Percentiles rank a stretch among this genome's conserved stretches.
Evolutionary conservation across 1,284 basidiomycete species (phyloP).

Genomic region (Puccinia triticina): DNA sequence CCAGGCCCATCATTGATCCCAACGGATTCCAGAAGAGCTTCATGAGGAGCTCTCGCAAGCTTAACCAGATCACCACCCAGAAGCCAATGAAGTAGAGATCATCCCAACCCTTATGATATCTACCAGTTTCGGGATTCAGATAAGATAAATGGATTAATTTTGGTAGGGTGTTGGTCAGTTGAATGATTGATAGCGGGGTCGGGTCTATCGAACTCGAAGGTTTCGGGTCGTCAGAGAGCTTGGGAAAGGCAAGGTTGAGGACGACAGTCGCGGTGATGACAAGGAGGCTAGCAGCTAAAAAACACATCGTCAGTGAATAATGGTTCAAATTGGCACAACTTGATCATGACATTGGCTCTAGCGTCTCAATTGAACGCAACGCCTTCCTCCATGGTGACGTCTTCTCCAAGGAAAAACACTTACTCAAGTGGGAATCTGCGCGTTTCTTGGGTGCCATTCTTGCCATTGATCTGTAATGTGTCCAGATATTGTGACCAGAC

Average conservation of each 20-base stretch:
- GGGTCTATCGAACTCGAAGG: not conserved
- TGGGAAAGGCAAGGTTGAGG: conserved; percentile 25
- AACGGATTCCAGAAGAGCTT: conserved; percentile 40
- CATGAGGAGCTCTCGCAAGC: conserved; percentile 28
- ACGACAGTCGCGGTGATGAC: not conserved
- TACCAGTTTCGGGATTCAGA: conserved; percentile 25
- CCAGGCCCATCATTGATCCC: not conserved
- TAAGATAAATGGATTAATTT: conserved; percentile 50
- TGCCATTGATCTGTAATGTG: not conserved
- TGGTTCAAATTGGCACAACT: no score
- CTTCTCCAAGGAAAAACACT: not conserved
- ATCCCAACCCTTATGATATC: conserved; percentile 42
- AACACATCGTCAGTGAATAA: not conserved
- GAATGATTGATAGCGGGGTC: not conserved
- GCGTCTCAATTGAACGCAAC: not conserved
- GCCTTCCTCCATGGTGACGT: not conserved
- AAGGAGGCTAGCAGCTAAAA: not conserved
- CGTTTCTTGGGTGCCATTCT: not conserved
- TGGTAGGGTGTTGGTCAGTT: not conserved
- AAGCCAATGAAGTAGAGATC: conserved; percentile 46
- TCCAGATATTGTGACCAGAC: not conserved
- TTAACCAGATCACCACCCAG: conserved; percentile 42
- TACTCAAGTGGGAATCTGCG: conserved; percentile 3
- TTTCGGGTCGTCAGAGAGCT: conserved; percentile 7
- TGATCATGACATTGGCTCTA: not conserved